Percentiles rank a stretch among this genome's conserved stretches.
Conservation (phyloP, 192 early-diverging fungal species). For the Glomus cerebriforme region DNA sequence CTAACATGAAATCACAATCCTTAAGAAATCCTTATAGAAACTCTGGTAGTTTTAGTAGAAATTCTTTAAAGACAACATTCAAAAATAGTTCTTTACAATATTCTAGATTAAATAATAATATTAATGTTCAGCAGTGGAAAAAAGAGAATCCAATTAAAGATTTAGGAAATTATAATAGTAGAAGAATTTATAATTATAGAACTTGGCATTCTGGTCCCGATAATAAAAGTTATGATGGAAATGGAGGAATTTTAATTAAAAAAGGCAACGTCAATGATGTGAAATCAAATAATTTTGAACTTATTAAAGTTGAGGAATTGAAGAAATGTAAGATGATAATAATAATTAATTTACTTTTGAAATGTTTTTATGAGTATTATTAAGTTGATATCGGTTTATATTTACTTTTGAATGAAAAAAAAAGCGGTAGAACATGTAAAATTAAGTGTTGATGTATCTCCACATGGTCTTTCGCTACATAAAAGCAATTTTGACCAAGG, state of each 20-base stretch:
- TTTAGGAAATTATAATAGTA: not conserved
- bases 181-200: slow-evolving; percentile 6
- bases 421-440: not conserved
- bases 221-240: not conserved
- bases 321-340: not conserved
- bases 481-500: too few relatives aligned
- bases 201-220: too few relatives aligned
- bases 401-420: not conserved
- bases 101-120: not conserved
- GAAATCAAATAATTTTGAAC: not conserved
- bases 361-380: not conserved
- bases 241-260: not conserved
- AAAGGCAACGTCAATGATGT: not conserved
- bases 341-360: not conserved
- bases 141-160: not conserved
- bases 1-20: not conserved
- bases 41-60: not conserved
- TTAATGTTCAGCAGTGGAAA: not conserved
- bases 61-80: not conserved
- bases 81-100: not conserved
- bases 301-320: not conserved
- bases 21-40: not conserved
- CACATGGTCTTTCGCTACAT: too few relatives aligned
- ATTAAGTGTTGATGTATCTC: too few relatives aligned
- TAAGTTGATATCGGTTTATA: not conserved